A percentile compares a stretch with the other conserved stretches of the same genome.
These are phyloP conservation scores for Brassica rapa DNA, from an alignment of 345 rosid species.

Conservation along the genomic window DNA sequence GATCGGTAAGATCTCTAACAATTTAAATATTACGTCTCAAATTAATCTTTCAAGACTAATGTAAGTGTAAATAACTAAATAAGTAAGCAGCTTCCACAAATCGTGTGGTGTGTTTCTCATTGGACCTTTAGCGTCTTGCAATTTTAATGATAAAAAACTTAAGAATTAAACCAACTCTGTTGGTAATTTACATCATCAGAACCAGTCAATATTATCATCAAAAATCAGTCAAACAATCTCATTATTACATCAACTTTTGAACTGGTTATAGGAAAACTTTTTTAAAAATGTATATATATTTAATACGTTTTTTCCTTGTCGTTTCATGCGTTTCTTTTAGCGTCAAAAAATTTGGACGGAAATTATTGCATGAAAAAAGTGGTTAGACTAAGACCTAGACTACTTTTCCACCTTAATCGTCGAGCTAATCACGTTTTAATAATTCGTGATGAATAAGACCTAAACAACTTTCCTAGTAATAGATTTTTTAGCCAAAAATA, in stretches of 20 bases:
- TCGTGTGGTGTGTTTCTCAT: constrained; percentile 23
- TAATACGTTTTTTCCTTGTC: background rate
- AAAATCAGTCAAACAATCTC: background rate
- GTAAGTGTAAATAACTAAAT: background rate
- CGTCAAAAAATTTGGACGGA: constrained; percentile 10
- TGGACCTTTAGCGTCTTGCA: background rate
- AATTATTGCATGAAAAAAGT: constrained; percentile 39
- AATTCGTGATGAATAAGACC: constrained; percentile 1
- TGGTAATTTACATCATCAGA: background rate
- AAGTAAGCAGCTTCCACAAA: constrained; percentile 23
- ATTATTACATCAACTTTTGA: background rate
- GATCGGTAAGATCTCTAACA: background rate
- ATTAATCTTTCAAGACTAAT: constrained; percentile 29
- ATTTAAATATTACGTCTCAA: background rate
- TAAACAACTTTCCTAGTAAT: constrained; percentile 21
- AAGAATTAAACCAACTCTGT: background rate
- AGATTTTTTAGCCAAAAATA: background rate
- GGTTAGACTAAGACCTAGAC: constrained; percentile 14
- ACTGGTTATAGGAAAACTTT: background rate
- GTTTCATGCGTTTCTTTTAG: constrained; percentile 8
- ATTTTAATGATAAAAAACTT: too few species aligned
- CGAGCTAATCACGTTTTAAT: constrained; percentile 37
- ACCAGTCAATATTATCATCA: background rate
- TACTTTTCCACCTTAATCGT: constrained; percentile 21
- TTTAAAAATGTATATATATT: background rate